Evolutionary conservation across 2,329 filamentous ascomycete species (phyloP).

Genomic region (Hymenoscyphus albidus): DNA sequence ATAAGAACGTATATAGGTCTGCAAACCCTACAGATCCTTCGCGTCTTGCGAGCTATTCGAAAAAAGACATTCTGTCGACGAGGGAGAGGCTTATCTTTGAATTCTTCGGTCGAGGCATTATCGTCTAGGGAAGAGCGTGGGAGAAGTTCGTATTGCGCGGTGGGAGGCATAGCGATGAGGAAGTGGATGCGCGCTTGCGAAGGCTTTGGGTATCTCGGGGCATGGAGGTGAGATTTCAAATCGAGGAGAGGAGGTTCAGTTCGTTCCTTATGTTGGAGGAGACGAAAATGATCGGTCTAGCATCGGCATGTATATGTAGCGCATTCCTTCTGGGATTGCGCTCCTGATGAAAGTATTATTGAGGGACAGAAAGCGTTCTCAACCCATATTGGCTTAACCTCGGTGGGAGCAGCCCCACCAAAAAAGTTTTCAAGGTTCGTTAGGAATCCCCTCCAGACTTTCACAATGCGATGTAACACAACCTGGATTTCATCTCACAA

Average conservation of each 20-base stretch:
- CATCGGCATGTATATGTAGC: background rate
- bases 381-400: background rate
- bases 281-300: background rate
- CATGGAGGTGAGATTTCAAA: background rate
- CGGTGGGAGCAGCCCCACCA: background rate
- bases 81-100: slow-evolving; percentile 25
- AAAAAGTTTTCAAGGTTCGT: background rate
- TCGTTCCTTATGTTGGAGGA: background rate
- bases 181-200: slow-evolving; percentile 1
- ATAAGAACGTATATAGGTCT: slow-evolving; percentile 28
- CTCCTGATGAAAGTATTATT: background rate
- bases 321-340: background rate
- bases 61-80: slow-evolving; percentile 11
- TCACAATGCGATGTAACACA: background rate
- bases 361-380: too few relatives aligned
- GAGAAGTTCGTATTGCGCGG: slow-evolving; percentile 21
- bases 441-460: background rate
- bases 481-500: too few relatives aligned
- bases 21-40: slow-evolving; percentile 18
- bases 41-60: background rate
- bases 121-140: slow-evolving; percentile 20
- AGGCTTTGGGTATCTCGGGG: background rate
- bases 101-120: slow-evolving; percentile 19
- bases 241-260: background rate
- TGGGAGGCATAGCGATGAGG: slow-evolving; percentile 11